Evolutionary conservation across 345 rosid species (phyloP), one percentile per base, ranked within the genome.

Genomic region (Camelina sativa): DNA sequence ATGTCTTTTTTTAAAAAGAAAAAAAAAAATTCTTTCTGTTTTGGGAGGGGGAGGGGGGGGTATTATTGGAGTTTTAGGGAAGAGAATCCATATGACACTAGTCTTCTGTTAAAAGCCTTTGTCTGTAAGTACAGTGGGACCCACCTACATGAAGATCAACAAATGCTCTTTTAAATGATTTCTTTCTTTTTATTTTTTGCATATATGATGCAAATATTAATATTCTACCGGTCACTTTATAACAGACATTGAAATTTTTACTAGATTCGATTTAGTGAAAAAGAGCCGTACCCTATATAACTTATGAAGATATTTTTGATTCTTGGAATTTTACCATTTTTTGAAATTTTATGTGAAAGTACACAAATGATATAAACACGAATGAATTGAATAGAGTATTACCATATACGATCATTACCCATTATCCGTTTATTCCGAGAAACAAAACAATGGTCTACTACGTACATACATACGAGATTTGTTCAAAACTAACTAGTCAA

Each of bases 111-210:
- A 40, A 76, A 67, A 13, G 53, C 44, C 43, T 59, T 72, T 72
- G 80, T 77, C 80, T 77, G 69, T 73, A 72, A 77, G 76, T 72
- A 77, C 77, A 59, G 69, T 77, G 63, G 80, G 76, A 0, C 69
- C 58, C 37, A 59, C 67, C 73, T 77, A 65, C 77, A 68, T 65
- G 52, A 60, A 66, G 50, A 61, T 65, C 51, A 62, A 11, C 65
- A 79, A 74, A 69, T 71, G 48, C 62, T 64, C 66, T 16, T 47
- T 59, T 20, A 46, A 16, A 20, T 55, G 2, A 28, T 28, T 1
- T 37, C 17, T 16, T 13, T 28, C 7, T 20, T 20, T 30, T 30
- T 32, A 1, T 32, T 6, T 8, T 35, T 2, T 40, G 7, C 7
- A 40, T 1, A 28, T 57, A 43, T 40, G n/a, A 40, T 11, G 38